These are phyloP conservation scores for Backusella westeae DNA, from an alignment of 192 early-diverging fungal genomes.

Conservation along the genomic window DNA sequence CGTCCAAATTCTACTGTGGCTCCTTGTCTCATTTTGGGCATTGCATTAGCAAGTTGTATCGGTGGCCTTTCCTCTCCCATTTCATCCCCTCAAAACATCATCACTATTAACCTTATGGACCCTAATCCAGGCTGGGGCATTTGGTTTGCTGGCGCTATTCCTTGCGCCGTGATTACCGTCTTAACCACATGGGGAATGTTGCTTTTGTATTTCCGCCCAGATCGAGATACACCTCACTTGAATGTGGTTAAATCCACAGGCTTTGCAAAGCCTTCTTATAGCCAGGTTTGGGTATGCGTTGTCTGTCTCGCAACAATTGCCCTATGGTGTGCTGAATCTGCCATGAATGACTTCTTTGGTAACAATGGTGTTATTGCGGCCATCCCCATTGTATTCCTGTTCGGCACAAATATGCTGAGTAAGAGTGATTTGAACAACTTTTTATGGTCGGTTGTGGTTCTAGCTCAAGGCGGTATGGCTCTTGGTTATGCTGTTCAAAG, in stretches of 20 bases:
- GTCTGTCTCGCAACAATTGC: constrained; percentile 60
- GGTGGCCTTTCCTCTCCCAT: constrained; percentile 79
- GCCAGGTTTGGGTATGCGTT: constrained; percentile 33
- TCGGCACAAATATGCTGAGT: constrained; percentile 59
- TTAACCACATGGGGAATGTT: constrained; percentile 62
- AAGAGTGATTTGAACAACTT: constrained; percentile 78
- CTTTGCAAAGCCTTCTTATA: not conserved
- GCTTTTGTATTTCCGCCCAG: constrained; percentile 28
- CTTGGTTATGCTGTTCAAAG: constrained; percentile 62
- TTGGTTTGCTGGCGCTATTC: constrained; percentile 64
- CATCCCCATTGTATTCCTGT: constrained; percentile 67
- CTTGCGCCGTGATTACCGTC: constrained; percentile 60
- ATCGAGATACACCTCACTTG: constrained; percentile 11
- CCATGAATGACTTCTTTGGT: constrained; percentile 54
- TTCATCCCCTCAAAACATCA: constrained; percentile 76
- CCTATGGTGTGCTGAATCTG: constrained; percentile 63
- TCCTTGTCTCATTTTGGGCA: constrained; percentile 65
- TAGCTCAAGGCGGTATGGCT: constrained; percentile 76
- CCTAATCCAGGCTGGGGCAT: constrained; percentile 63
- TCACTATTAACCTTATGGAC: constrained; percentile 66
- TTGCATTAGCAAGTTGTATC: constrained; percentile 68
- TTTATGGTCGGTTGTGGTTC: constrained; percentile 48
- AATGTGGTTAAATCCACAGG: constrained; percentile 16
- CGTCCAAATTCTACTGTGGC: constrained; percentile 55
- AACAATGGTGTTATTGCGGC: constrained; percentile 76